Conservation (phyloP, 805 yeast species). For the Danielia oregonensis region DNA sequence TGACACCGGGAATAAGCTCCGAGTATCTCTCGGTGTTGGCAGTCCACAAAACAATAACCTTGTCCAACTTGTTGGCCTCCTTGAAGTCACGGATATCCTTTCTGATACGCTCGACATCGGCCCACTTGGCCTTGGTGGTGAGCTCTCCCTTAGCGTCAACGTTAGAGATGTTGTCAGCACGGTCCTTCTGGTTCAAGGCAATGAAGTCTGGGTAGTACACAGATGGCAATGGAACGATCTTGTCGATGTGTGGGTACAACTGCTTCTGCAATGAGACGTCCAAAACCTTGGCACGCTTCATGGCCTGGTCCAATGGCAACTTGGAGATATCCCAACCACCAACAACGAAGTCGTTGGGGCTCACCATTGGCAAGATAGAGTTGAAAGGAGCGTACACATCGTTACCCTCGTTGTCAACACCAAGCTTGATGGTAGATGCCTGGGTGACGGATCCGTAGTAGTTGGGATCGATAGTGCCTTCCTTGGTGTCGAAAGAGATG, state of each 20-base stretch:
- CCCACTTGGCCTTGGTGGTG: slow-evolving; percentile 70
- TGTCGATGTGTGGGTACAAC: slow-evolving; percentile 59
- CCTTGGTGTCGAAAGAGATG: slow-evolving; percentile 75
- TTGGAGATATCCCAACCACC: slow-evolving; percentile 94
- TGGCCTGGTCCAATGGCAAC: slow-evolving; percentile 67
- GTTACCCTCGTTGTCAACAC: slow-evolving; percentile 73
- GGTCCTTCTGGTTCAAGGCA: slow-evolving; percentile 87
- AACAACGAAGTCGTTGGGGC: slow-evolving; percentile 85
- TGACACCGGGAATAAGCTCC: slow-evolving; percentile 71
- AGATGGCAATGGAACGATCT: slow-evolving; percentile 71
- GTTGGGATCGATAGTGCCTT: slow-evolving; percentile 70
- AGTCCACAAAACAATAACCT: slow-evolving; percentile 91
- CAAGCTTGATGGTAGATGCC: slow-evolving; percentile 83
- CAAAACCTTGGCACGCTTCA: slow-evolving; percentile 81
- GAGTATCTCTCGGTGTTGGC: slow-evolving; percentile 96
- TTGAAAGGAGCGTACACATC: slow-evolving; percentile 93
- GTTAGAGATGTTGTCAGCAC: slow-evolving; percentile 85
- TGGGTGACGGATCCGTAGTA: slow-evolving; percentile 95
- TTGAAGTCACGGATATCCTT: slow-evolving; percentile 80
- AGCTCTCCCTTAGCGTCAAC: slow-evolving; percentile 48
- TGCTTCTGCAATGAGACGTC: slow-evolving; percentile 81
- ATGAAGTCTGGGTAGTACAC: slow-evolving; percentile 95
- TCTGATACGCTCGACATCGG: slow-evolving; percentile 83
- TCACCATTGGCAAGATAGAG: slow-evolving; percentile 79
- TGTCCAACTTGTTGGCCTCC: slow-evolving; percentile 66